Base-by-base conservation (phyloP, 345 rosid species). In the Linum usitatissimum region DNA sequence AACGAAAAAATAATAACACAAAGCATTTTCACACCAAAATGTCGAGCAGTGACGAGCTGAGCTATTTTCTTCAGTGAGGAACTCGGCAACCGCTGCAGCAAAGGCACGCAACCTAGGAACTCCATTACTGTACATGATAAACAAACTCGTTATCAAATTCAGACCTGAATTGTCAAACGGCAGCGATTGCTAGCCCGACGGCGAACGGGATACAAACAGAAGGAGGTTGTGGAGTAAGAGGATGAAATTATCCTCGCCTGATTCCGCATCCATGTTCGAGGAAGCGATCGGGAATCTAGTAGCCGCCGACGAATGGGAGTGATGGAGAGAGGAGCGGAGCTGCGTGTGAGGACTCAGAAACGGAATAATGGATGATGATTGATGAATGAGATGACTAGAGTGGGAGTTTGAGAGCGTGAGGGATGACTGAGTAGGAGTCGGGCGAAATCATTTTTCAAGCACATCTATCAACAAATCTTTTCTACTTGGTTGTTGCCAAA, bases 41-140 rank as follows among this genome's bases (percentile, higher is more conserved):
- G 75, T 65, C 79, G 78, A 68, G 84, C 71, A 6, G 53, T 62
- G 23, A 84, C 81, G 56, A 72, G 72, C 61, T 79, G 69, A n/a
- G 96, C 73, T 45, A 93, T 83, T 68, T 62, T 77, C 82, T 71
- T 75, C n/a, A 87, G 82, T 60, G 84, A 87, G 36, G 84, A 77
- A 51, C 74, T 77, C 6, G 97, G 94, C 2, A 93, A 76, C 51
- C 80, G 78, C 79, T 82, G 94, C 64, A 90, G 79, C 76, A 93
- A 71, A 13, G 88, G 82, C 49, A 93, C 91, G 63, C 80, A 75
- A 23, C 87, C 80, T 54, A 93, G 71, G 66, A 93, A 87, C 68
- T 90, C 94, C 23, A 81, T 70, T 58, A 80, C 97, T 90, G 80
- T 71, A 69, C 63, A 36, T 15, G 15, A 54, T 14, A 20, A 28